Conservation (phyloP, 2,329 filamentous ascomycete species). For the Chaetomium globosum region DNA sequence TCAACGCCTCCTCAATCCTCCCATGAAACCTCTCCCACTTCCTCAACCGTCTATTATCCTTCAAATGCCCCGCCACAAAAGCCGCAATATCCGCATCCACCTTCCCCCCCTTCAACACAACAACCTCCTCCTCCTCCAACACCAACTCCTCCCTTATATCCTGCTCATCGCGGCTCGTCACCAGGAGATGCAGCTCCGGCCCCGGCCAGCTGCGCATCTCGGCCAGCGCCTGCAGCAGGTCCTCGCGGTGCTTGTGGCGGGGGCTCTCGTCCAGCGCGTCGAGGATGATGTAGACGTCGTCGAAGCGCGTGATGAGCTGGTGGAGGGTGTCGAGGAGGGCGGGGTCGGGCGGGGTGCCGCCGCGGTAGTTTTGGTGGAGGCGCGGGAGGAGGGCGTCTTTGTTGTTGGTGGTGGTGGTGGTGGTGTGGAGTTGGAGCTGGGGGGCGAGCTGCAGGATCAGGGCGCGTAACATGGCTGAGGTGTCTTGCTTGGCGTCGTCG, state of each 20-base stretch:
- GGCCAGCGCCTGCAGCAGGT: constrained; percentile 37
- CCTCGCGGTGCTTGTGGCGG: constrained; percentile 33
- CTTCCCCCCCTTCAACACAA: constrained; percentile 31
- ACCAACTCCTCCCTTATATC: constrained; percentile 39
- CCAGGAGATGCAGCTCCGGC: constrained; percentile 39
- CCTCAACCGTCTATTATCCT: constrained; percentile 32
- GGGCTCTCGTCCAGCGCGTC: constrained; percentile 47
- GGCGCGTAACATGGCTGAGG: constrained; percentile 41
- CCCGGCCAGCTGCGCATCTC: constrained; percentile 37
- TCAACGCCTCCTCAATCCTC: constrained; percentile 38
- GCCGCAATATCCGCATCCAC: constrained; percentile 39
- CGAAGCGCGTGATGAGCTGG: constrained; percentile 37
- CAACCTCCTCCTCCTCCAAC: constrained; percentile 24
- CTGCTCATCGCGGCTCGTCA: constrained; percentile 42
- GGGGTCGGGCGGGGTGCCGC: constrained; percentile 31
- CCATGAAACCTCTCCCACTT: constrained; percentile 37
- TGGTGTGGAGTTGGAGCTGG: constrained; percentile 31
- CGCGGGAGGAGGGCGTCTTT: constrained; percentile 32
- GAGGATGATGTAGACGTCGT: constrained; percentile 42
- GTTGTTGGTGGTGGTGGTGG: background rate
- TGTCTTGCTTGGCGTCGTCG: constrained; percentile 41
- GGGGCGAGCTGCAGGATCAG: constrained; percentile 42
- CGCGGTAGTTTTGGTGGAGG: constrained; percentile 31
- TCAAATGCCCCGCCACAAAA: constrained; percentile 38
- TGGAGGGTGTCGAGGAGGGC: constrained; percentile 35